Conservation (phyloP, 148 eudicot species). For the Amaranthus palmeri region DNA sequence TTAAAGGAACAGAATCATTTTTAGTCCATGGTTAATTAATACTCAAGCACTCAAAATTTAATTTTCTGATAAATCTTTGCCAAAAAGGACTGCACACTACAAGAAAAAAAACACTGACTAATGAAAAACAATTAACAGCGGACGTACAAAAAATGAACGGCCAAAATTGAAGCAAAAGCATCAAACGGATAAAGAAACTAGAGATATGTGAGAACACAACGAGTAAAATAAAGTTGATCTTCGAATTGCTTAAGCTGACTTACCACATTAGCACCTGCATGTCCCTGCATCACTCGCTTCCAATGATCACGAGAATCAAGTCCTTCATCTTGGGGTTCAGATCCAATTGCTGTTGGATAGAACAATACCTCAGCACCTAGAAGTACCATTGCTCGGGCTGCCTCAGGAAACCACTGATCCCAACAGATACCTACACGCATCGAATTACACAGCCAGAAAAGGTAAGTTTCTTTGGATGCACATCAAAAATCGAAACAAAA, state of each 20-base stretch:
- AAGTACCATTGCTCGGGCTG: slow-evolving; percentile 94
- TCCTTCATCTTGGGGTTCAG: slow-evolving; percentile 95
- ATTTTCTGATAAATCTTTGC: not conserved
- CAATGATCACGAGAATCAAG: slow-evolving; percentile 96
- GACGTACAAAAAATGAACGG: not conserved
- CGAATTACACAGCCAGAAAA: not conserved
- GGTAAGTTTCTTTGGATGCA: not conserved
- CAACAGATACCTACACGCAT: slow-evolving; percentile 73
- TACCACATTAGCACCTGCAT: slow-evolving; percentile 97
- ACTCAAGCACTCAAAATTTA: not conserved
- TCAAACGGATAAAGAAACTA: not conserved
- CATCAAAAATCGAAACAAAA: not conserved
- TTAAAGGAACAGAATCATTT: too few species aligned
- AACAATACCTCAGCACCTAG: slow-evolving; percentile 96
- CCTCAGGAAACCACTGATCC: slow-evolving; percentile 99
- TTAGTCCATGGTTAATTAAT: not conserved
- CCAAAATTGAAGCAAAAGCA: not conserved
- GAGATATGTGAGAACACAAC: not conserved
- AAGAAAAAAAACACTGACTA: not conserved
- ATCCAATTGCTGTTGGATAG: slow-evolving; percentile 95
- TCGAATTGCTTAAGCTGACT: slow-evolving; percentile 11
- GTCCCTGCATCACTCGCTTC: slow-evolving; percentile 98
- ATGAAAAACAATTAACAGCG: not conserved
- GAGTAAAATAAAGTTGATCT: not conserved
- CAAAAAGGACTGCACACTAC: not conserved